phyloP scores from a whole-genome alignment of 768 basidiomycete genomes.

The Tephrocybe sp. region DNA sequence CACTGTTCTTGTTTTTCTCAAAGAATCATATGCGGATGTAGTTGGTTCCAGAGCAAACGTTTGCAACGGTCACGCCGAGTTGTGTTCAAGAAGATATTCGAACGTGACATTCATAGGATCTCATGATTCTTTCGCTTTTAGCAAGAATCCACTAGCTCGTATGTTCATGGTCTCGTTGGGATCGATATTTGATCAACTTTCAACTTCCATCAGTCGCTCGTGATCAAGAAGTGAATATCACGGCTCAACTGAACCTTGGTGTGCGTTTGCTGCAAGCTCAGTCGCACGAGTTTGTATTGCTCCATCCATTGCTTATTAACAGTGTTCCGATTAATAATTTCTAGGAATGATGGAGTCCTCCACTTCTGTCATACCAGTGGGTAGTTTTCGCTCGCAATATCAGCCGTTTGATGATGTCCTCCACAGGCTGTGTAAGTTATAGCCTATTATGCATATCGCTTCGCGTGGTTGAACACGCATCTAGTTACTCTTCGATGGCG shows the following conservation, averaged over 20 bases:
- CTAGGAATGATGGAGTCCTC: conserved; percentile 40
- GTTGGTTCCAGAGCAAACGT: background rate
- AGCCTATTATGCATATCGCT: background rate
- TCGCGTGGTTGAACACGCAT: background rate
- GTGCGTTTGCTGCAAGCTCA: conserved; percentile 64
- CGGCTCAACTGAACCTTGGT: conserved; percentile 48
- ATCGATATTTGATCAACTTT: background rate
- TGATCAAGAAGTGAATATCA: conserved; percentile 51
- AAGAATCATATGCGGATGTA: background rate
- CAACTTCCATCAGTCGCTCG: conserved; percentile 24
- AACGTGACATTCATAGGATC: background rate
- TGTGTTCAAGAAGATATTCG: background rate
- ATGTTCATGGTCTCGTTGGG: background rate
- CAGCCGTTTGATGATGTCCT: background rate
- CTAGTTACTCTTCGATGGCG: conserved; percentile 53
- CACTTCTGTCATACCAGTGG: conserved; percentile 70
- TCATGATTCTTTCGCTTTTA: conserved; percentile 1
- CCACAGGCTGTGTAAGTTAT: background rate
- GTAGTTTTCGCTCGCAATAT: conserved; percentile 18
- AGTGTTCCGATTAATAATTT: background rate
- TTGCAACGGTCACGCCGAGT: background rate
- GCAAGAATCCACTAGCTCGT: conserved; percentile 6
- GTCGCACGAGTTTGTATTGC: conserved; percentile 40
- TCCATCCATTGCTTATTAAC: background rate
- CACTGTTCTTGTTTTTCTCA: too few species aligned